phyloP scores from a whole-genome alignment of 2,329 filamentous ascomycete species.

The Fusarium sp. region DNA sequence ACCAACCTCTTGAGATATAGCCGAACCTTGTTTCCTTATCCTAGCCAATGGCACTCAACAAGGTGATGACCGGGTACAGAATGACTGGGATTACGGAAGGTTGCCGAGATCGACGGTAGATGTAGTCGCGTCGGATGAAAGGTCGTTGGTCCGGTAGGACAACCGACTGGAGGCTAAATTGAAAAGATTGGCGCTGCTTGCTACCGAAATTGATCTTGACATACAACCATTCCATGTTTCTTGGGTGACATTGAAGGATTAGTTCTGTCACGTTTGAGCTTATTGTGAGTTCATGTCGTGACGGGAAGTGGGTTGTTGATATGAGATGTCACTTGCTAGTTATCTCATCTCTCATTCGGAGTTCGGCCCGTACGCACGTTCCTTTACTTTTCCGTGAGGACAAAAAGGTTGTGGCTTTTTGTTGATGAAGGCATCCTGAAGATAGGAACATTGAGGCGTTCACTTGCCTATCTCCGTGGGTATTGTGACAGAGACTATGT shows the following conservation, averaged over 20 bases:
- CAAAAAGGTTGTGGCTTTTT: neutral
- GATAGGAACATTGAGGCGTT: neutral
- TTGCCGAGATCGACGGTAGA: slow-evolving; percentile 9
- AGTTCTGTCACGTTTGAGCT: neutral
- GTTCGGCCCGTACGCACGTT: neutral
- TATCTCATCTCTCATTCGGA: neutral
- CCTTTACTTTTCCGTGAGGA: neutral
- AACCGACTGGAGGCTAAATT: neutral
- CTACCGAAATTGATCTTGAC: neutral
- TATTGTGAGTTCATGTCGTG: neutral
- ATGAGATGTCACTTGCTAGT: neutral
- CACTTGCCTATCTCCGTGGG: neutral
- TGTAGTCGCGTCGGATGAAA: neutral
- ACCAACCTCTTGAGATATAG: neutral
- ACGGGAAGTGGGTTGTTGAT: neutral
- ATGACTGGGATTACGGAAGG: neutral
- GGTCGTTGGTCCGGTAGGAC: neutral
- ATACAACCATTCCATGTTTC: neutral
- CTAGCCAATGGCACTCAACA: neutral
- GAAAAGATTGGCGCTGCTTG: neutral
- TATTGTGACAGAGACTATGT: neutral
- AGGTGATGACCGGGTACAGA: neutral
- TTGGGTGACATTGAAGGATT: neutral
- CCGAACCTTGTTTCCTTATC: neutral
- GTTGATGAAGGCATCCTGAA: neutral